Evolutionary conservation across 202 grass and related monocot genomes (phyloP).

Genomic region (Panicum virgatum): DNA sequence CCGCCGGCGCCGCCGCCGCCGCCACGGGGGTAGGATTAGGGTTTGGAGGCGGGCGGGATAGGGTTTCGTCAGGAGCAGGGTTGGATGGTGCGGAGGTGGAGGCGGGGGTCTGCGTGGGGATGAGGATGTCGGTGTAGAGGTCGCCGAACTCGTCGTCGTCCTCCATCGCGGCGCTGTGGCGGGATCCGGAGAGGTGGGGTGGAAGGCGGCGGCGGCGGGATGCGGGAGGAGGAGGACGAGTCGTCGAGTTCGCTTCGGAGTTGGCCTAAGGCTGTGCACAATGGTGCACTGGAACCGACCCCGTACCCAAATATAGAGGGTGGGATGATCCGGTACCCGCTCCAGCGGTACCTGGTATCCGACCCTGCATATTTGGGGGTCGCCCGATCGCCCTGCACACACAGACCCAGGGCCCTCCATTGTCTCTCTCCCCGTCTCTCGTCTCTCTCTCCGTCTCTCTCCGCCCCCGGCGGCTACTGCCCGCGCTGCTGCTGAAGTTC

Average conservation of each 20-base stretch:
- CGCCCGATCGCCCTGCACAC: no score
- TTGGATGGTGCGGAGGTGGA: constrained; percentile 32
- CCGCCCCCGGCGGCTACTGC: no score
- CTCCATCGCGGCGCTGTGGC: constrained; percentile 57
- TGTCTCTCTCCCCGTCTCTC: no score
- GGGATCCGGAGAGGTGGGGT: constrained; percentile 9
- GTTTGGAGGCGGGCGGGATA: constrained; percentile 22
- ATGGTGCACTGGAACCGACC: no score
- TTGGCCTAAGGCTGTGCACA: no score
- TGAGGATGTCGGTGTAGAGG: constrained; percentile 87
- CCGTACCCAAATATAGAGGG: no score
- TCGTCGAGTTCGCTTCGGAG: background rate
- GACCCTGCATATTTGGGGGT: no score
- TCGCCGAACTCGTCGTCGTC: constrained; percentile 98
- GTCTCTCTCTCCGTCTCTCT: no score
- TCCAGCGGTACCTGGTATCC: no score
- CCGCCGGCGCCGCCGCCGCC: background rate
- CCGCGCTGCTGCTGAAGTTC: no score
- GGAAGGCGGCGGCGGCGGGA: constrained; percentile 50
- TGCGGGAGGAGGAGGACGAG: background rate
- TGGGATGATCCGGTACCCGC: no score
- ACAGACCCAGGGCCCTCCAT: no score
- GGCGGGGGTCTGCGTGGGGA: constrained; percentile 22
- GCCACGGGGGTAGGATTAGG: constrained; percentile 20
- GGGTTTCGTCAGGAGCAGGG: constrained; percentile 12